phyloP scores from a whole-genome alignment of 106 monocot species.

The Acorus calamus region DNA sequence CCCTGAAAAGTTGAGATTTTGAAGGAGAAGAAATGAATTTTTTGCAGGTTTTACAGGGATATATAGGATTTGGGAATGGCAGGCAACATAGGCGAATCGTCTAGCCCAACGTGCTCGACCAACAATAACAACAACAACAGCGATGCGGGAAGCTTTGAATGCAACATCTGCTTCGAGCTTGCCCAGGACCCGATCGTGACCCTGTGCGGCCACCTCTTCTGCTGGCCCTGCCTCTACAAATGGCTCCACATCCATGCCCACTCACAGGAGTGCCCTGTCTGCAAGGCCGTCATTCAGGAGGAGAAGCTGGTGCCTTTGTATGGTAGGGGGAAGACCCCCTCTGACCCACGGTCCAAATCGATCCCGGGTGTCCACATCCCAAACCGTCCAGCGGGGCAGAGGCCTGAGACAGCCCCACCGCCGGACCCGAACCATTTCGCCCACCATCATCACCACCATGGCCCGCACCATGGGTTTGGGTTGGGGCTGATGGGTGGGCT shows the following conservation, averaged over 20 bases:
- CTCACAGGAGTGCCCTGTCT: slow-evolving; percentile 78
- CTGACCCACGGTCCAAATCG: slow-evolving; percentile 48
- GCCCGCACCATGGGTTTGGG: slow-evolving; percentile 29
- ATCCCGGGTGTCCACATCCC: slow-evolving; percentile 52
- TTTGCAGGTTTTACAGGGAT: no score
- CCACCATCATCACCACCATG: background rate
- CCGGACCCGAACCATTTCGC: slow-evolving; percentile 40
- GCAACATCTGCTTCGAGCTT: slow-evolving; percentile 86
- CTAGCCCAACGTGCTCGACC: no score
- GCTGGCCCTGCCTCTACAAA: slow-evolving; percentile 83
- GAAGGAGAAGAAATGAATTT: no score
- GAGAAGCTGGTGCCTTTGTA: slow-evolving; percentile 71
- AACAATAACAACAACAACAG: slow-evolving; percentile 17
- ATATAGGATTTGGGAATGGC: no score
- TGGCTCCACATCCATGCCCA: slow-evolving; percentile 60
- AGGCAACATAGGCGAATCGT: no score
- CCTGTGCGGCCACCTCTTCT: slow-evolving; percentile 80
- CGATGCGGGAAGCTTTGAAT: slow-evolving; percentile 53
- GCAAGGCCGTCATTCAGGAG: slow-evolving; percentile 67
- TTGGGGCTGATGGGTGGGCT: slow-evolving; percentile 41
- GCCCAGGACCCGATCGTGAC: slow-evolving; percentile 79
- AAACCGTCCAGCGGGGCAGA: slow-evolving; percentile 49
- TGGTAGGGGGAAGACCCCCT: slow-evolving; percentile 49
- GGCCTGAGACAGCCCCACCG: slow-evolving; percentile 44
- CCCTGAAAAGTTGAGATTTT: no score